Conservation (phyloP, 2,329 filamentous ascomycete species). For the Cladophialophora bantiana region DNA sequence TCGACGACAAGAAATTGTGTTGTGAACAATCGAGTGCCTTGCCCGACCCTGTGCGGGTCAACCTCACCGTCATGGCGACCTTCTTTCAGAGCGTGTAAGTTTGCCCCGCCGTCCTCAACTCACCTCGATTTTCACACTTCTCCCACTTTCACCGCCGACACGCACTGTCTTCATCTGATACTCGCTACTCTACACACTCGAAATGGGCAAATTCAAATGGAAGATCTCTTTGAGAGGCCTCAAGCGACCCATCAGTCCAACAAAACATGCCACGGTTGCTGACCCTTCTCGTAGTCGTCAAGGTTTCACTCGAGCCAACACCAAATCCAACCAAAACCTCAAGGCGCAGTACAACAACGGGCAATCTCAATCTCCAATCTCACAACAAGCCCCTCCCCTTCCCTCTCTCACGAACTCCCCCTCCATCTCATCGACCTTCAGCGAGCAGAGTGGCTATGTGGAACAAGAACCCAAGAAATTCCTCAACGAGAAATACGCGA, state of each 20-base stretch:
- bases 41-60: slow-evolving; percentile 14
- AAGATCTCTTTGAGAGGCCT: slow-evolving; percentile 30
- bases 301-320: slow-evolving; percentile 57
- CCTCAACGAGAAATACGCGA: slow-evolving; percentile 65
- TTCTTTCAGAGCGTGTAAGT: slow-evolving; percentile 59
- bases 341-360: slow-evolving; percentile 42
- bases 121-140: slow-evolving; percentile 12
- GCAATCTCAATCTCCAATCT: slow-evolving; percentile 42
- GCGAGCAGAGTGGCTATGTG: slow-evolving; percentile 47
- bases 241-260: slow-evolving; percentile 27
- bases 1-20: slow-evolving; percentile 20
- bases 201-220: slow-evolving; percentile 28
- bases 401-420: slow-evolving; percentile 49
- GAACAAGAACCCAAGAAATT: slow-evolving; percentile 58
- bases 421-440: slow-evolving; percentile 49
- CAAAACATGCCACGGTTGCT: slow-evolving; percentile 39
- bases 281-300: slow-evolving; percentile 51
- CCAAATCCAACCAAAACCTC: slow-evolving; percentile 53
- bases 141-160: slow-evolving; percentile 20
- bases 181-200: slow-evolving; percentile 18
- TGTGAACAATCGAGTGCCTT: slow-evolving; percentile 9
- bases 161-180: slow-evolving; percentile 17
- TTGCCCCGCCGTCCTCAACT: slow-evolving; percentile 13
- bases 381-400: slow-evolving; percentile 44
- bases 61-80: slow-evolving; percentile 50